Base-by-base conservation (phyloP, 805 yeast genomes). In the Candida morakotiae region DNA sequence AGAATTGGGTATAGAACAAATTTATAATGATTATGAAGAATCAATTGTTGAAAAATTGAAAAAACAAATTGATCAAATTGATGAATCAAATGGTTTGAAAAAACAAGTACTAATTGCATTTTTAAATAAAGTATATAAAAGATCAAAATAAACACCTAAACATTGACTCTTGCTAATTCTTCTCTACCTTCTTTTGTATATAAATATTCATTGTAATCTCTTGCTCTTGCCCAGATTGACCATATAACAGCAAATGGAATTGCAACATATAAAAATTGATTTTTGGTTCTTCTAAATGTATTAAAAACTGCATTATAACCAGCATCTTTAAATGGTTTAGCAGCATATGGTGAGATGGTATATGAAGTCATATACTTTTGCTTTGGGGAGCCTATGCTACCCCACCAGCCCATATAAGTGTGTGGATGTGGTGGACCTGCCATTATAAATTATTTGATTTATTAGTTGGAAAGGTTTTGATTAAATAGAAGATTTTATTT, bases 101-200 rank as follows among this genome's bases (percentile, higher is more conserved):
- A 77, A 75, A 47, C 83, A 81, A 31, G 96, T 87, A n/a, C 72
- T 93, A 50, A 75, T 86, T 20, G 79, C 79, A 4, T 93, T 93
- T 72, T 77, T 93, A 54, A 73, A 78, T 60, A 93, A 93, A 69
- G 85, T 93, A 53, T 93, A 93, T 80, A 89, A 88, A 71, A 85
- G 99, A 63, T 76, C 81, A 45, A 93, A 91, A 70, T 91, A 77
- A 25, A 34, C 19, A 10, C 16, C 47, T 62, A 64, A 43, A 58
- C 71, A 51, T 67, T 68, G 48, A 70, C 80, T 64, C 78, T 80
- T 64, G 77, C 91, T 60, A 91, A 78, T 62, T 91, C 96, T 74
- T 83, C 91, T 73, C 89, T 87, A 65, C 98, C 98, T 48, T 86
- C 98, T 77, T 91, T 91, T 67, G 97, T 88, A 78, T 91, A 91